Conservation (phyloP, 1,139 yeast species). For the Diutina catenulata region DNA sequence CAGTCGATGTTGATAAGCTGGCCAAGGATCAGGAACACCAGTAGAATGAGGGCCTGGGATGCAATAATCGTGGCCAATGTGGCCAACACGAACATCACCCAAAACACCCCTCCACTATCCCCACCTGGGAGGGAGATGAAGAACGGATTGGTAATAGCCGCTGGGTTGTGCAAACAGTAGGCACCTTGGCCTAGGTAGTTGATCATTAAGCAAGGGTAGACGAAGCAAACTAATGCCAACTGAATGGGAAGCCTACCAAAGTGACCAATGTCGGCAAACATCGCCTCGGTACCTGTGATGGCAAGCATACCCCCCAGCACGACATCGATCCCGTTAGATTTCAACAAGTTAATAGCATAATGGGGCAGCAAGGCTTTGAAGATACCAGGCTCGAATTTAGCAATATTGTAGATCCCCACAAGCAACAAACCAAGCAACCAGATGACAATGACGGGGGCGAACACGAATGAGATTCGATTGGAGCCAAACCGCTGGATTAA, state of each 20-base stretch:
- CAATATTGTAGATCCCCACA: conserved; percentile 36
- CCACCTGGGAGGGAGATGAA: conserved; percentile 42
- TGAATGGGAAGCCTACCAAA: conserved; percentile 40
- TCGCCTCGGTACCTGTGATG: conserved; percentile 50
- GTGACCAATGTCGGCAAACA: conserved; percentile 54
- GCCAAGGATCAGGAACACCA: conserved; percentile 39
- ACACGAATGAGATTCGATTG: conserved; percentile 24
- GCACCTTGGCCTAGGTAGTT: conserved; percentile 52
- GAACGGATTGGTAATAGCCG: conserved; percentile 28
- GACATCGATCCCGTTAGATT: conserved; percentile 28
- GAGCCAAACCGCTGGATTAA: conserved; percentile 37
- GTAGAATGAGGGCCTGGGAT: conserved; percentile 45
- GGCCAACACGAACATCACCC: conserved; percentile 43
- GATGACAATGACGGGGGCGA: conserved; percentile 42
- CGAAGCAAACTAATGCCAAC: conserved; percentile 26
- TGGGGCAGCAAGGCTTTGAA: conserved; percentile 39
- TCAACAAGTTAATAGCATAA: conserved; percentile 34
- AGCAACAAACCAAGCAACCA: conserved; percentile 38
- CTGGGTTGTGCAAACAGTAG: conserved; percentile 30
- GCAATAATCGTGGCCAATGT: conserved; percentile 47
- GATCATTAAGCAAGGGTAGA: conserved; percentile 40
- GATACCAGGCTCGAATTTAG: conserved; percentile 26
- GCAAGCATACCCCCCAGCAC: conserved; percentile 42
- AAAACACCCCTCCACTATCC: conserved; percentile 28
- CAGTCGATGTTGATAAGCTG: conserved; percentile 44